Evolutionary conservation across 768 basidiomycete species (phyloP), one percentile per base, ranked within the genome.

Genomic region (Panaeolus papilionaceus): DNA sequence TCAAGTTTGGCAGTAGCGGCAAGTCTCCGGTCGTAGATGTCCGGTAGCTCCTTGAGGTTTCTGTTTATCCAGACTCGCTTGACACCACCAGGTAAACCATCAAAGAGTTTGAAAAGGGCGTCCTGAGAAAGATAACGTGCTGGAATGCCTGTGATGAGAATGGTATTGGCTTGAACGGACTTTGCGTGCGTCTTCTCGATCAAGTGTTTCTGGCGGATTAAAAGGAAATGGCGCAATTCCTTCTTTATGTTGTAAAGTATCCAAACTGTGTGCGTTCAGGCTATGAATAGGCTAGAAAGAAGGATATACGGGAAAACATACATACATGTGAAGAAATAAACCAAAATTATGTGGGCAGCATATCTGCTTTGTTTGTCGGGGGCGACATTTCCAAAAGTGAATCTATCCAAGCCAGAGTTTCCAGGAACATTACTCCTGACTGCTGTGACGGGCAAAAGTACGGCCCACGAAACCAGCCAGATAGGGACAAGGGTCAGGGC

Each of bases 21-120:
- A 16, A 90, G 75, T 23, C 95, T 91, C 40, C 92, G 86, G 39
- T 96, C 89, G 72, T 93, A 92, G 20, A 94, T 74, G 47, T 92
- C 89, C 0, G 96, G 96, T 63, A 99, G 85, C 10, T 94, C 91
- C 76, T 94, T 94, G 37, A 98, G 82, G 74, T 98, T 87, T 62
- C 93, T 92, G 77, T 96, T 97, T 44, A 99, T 84, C 96, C 97
- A 99, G 42, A 99, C 89, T 70, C 89, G 88, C 75, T 89, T 90
- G 8, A 96, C 92, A 16, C 96, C 96, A 10, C 96, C 96, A 0
- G 98, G 97, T 2, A 98, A 84, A 66, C 87, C 85, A n/a, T 86
- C 85, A 78, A 94, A 97, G 11, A 97, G 79, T 62, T 86, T 82
- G 49, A 76, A 79, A 37, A 98, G 83, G 3, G 88, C 89, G 7